Base-by-base conservation (phyloP, 2,329 filamentous ascomycete genomes). In the Xylariaceae sp. region DNA sequence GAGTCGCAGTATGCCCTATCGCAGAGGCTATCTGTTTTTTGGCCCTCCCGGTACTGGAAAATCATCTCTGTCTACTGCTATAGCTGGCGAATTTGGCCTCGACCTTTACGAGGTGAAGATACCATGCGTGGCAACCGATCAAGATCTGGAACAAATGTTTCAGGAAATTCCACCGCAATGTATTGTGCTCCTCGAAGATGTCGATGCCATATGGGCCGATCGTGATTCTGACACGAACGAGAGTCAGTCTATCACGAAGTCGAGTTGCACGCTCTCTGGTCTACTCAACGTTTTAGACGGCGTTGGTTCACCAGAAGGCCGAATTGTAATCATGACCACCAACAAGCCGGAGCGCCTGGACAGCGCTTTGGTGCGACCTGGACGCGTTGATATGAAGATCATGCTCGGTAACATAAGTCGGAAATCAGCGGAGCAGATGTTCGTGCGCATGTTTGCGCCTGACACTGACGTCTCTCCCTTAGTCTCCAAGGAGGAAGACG, bases 281-380 rank as follows among this genome's bases (percentile, higher is more conserved):
- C 70, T 86, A 3, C 74, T 87, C 21, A 89, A 85, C 57, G 80
- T 83, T 26, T 81, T 87, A 50, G 84, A 88, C 59, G 85, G 85
- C 15, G 83, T 86, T 0, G 83, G 83, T 1, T 81, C 81, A 0
- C 81, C 81, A 45, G 85, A 88, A 71, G 85, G 85, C 6, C 77
- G 83, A 11, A 81, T 88, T 11, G 75, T 87, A 9, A 81, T 87
- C 65, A 86, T 87, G 83, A 87, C 84, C 0, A 86, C 84, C 13
- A 88, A 87, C 61, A 79, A 82, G 51, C 77, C 79, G 0, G 81
- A 86, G 53, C 78, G 79, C 40, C 76, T 87, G 0, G 84, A 86
- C 59, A 69, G 72, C 3, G 84, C 83, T 0, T 73, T 87, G 1
- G 76, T 85, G 15, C 75, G 84, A 0, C 83, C 85, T 0, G 85